Conservation (phyloP, 1,284 basidiomycete genomes). For the Grifola frondosa region DNA sequence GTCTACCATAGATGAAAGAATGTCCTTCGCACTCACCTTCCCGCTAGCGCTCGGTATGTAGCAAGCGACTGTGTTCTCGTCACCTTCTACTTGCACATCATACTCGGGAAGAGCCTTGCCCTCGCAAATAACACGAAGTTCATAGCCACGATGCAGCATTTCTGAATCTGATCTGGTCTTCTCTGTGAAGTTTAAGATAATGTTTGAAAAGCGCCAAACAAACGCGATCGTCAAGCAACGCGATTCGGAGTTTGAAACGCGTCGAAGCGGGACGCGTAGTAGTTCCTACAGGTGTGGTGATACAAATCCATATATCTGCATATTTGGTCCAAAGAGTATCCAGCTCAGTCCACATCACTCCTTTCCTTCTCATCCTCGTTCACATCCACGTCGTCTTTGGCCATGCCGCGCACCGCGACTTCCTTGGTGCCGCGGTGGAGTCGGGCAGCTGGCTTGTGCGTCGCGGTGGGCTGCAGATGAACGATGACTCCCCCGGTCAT, state of each 20-base stretch:
- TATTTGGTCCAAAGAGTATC: background rate
- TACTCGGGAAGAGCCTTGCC: slow-evolving; percentile 11
- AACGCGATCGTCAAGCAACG: too few species aligned
- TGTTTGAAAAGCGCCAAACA: too few species aligned
- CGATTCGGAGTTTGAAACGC: too few species aligned
- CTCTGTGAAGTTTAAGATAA: too few species aligned
- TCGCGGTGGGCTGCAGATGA: too few species aligned
- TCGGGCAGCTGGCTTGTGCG: too few species aligned
- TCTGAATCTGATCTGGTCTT: too few species aligned
- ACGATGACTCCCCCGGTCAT: too few species aligned
- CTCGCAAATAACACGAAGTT: slow-evolving; percentile 7
- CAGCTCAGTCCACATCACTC: slow-evolving; percentile 4
- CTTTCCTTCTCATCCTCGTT: slow-evolving; percentile 13
- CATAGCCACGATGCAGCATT: slow-evolving; percentile 11
- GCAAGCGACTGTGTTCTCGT: slow-evolving; percentile 7
- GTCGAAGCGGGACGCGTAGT: too few species aligned
- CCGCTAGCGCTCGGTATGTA: slow-evolving; percentile 18
- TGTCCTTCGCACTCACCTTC: slow-evolving; percentile 4
- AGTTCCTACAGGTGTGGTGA: background rate
- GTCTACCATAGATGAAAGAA: background rate
- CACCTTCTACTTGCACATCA: slow-evolving; percentile 6
- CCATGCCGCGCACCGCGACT: too few species aligned
- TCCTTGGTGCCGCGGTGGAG: too few species aligned
- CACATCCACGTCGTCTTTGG: slow-evolving; percentile 33
- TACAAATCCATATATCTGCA: background rate